These are phyloP conservation scores for Blastocystis sp. DNA, from an alignment of 352 stramenopile species.

Conservation along the genomic window DNA sequence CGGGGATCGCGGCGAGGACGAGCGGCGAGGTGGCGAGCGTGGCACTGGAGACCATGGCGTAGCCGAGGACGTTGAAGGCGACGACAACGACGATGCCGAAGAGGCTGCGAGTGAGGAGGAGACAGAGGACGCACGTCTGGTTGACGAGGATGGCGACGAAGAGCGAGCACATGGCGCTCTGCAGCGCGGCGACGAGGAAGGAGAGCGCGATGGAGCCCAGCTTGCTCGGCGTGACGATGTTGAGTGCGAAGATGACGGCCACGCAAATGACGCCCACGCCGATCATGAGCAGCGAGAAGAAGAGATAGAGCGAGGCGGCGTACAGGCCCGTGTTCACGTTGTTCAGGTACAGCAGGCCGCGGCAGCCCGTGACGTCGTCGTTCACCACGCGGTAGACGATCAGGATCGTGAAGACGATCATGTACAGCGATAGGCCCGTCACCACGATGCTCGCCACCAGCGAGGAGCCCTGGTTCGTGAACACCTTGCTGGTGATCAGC, in stretches of 20 bases:
- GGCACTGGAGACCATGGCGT: background rate
- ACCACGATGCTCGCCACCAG: background rate
- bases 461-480: background rate
- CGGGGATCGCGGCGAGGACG: background rate
- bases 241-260: background rate
- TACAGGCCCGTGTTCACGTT: conserved; percentile 4
- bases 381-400: background rate
- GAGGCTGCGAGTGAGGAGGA: background rate
- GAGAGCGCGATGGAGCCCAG: background rate
- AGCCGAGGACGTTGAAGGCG: background rate
- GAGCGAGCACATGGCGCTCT: background rate
- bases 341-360: conserved; percentile 13
- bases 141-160: background rate
- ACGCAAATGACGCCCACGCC: background rate
- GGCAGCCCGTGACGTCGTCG: background rate
- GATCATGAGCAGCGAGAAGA: conserved; percentile 22
- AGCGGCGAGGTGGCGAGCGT: background rate
- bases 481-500: background rate
- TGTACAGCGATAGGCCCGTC: background rate
- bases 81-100: background rate
- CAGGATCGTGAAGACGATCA: background rate
- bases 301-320: background rate
- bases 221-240: background rate
- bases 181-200: background rate
- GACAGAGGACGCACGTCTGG: background rate